Evolutionary conservation across 495 filamentous ascomycete species (phyloP), one percentile per base, ranked within the genome.

Genomic region (Collariella sp.): DNA sequence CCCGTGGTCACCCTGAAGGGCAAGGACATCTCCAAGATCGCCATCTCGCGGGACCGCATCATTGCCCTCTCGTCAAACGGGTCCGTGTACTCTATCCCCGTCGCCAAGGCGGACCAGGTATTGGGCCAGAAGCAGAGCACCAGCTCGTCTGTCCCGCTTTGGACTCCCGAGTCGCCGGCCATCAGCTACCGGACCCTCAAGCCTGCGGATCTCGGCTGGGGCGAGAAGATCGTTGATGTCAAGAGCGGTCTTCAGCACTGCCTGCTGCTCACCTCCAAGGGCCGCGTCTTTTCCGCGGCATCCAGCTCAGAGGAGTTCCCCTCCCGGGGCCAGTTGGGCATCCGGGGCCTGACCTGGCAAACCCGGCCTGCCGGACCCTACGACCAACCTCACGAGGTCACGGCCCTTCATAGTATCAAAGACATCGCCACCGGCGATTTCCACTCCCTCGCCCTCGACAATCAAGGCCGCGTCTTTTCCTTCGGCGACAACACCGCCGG

Each of bases 401-500:
- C 52, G 2, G 62, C 50, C 3, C 78, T 81, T 0, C 79, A 78
- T 31, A 69, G 66, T 4, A 82, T 95, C 36, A 67, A 72, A 7
- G 74, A 85, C 46, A 83, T 97, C 52, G 90, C 91, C 0, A 67
- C 88, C 11, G 93, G 93, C 24, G 90, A 95, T 64, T 84, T 85
- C 57, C 93, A 98, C 67, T 91, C 89, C 23, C 70, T 96, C 11
- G 85, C 77, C 1, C 74, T 89, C 16, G 87, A 89, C 62, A 76
- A 74, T 23, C 71, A 86, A 40, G 93, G 93, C 35, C 76, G 79
- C 22, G 77, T 90, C n/a, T 95, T 89, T 67, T 74, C 81, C 23
- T 98, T 95, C 68, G 93, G 93, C 19, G 89, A 96, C 64, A 97
- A 97, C 67, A 82, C 83, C 0, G 76, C 78, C 50, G 93, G 93